Percentiles rank a stretch among this genome's conserved stretches.
These are phyloP conservation scores for Fusarium cyanostomum DNA, from an alignment of 2,329 filamentous ascomycete genomes.

Conservation along the genomic window DNA sequence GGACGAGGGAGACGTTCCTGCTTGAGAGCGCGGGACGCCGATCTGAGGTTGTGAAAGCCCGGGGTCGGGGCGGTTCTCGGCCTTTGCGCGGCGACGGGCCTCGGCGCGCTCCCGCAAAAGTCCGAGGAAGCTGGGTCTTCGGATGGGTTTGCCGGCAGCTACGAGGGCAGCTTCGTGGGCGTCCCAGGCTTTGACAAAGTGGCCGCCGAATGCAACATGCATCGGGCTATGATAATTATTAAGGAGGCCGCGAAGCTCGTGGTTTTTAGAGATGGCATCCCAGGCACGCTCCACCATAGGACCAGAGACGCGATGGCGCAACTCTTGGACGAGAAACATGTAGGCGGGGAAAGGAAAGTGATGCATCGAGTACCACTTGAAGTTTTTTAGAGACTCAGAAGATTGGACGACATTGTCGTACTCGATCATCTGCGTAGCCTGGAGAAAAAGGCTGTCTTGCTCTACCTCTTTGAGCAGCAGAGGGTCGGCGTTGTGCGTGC, in stretches of 20 bases:
- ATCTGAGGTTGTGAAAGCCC: constrained; percentile 38
- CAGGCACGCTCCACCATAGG: constrained; percentile 67
- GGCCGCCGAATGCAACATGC: constrained; percentile 65
- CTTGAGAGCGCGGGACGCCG: constrained; percentile 35
- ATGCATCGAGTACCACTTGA: constrained; percentile 67
- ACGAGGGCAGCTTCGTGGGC: constrained; percentile 61
- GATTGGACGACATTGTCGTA: constrained; percentile 66
- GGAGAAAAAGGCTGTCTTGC: constrained; percentile 62
- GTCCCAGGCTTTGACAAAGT: constrained; percentile 71
- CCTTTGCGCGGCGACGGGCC: constrained; percentile 45
- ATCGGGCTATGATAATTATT: constrained; percentile 63
- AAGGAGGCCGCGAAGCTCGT: constrained; percentile 60
- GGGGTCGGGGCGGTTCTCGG: constrained; percentile 42
- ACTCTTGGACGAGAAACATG: constrained; percentile 66
- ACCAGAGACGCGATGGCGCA: constrained; percentile 62
- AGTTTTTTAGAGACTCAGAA: constrained; percentile 60
- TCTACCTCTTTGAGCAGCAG: constrained; percentile 56
- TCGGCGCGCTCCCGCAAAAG: constrained; percentile 58
- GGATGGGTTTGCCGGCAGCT: constrained; percentile 54
- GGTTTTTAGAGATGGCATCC: constrained; percentile 64
- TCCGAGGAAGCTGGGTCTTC: constrained; percentile 58
- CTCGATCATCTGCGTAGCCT: constrained; percentile 67
- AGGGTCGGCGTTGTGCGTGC: constrained; percentile 54
- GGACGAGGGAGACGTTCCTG: constrained; percentile 40
- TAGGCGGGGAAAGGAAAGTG: constrained; percentile 70